These are phyloP conservation scores for Clavispora asparagi DNA, from an alignment of 805 yeast species.

Conservation along the genomic window DNA sequence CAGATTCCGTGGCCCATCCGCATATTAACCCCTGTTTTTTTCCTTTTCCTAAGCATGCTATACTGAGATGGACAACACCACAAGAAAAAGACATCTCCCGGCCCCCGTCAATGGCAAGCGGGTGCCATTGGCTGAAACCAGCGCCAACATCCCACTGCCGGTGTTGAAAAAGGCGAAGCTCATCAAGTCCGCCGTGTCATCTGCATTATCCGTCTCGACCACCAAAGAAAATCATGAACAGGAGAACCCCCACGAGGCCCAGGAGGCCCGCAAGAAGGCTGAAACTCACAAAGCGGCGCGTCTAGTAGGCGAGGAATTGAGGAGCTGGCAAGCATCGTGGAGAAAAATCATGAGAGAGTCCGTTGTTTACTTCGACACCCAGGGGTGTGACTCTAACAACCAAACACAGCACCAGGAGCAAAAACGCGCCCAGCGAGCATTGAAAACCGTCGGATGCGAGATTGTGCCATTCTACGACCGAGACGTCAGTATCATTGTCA, in stretches of 20 bases:
- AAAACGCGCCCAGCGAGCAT: constrained; percentile 39
- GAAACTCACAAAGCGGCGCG: constrained; percentile 17
- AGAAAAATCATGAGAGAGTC: constrained; percentile 53
- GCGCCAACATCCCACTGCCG: constrained; percentile 36
- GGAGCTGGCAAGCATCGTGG: constrained; percentile 66
- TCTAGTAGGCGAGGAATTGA: constrained; percentile 42
- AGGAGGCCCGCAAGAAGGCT: not conserved
- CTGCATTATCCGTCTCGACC: not conserved
- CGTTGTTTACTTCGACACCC: constrained; percentile 57
- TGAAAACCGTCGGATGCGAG: constrained; percentile 45
- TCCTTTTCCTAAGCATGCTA: not conserved
- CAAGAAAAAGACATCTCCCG: constrained; percentile 2
- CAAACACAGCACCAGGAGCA: constrained; percentile 31
- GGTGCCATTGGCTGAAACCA: constrained; percentile 37
- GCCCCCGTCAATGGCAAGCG: constrained; percentile 10
- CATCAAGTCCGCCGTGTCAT: constrained; percentile 3
- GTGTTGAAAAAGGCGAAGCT: constrained; percentile 25
- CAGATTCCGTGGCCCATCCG: not conserved
- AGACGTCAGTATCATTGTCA: constrained; percentile 68
- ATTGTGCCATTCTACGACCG: constrained; percentile 47
- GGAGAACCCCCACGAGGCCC: not conserved
- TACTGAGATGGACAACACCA: constrained; percentile 3
- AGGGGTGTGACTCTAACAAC: constrained; percentile 35
- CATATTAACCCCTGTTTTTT: not conserved
- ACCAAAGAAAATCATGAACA: not conserved